phyloP scores from a whole-genome alignment of 1,284 basidiomycete genomes.

The Sporisorium graminicola region DNA sequence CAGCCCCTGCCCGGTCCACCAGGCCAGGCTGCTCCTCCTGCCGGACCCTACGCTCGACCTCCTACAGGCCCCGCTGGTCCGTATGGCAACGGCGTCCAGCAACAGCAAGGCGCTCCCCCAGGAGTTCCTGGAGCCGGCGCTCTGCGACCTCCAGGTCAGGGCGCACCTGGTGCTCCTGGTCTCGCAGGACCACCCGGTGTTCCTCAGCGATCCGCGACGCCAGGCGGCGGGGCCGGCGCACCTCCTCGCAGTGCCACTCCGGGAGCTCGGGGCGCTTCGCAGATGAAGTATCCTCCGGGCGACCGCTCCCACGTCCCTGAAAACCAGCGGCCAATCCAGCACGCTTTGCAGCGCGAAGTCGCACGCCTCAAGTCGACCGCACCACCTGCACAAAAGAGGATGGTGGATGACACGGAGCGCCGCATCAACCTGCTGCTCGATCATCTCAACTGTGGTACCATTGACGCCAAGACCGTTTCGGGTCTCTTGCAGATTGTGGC shows the following conservation, averaged over 20 bases:
- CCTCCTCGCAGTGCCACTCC: constrained; percentile 58
- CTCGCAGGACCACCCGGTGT: constrained; percentile 57
- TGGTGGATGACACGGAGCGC: constrained; percentile 88
- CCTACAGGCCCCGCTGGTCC: constrained; percentile 26
- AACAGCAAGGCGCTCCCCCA: constrained; percentile 28
- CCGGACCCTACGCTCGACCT: constrained; percentile 47
- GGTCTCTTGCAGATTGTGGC: constrained; percentile 67
- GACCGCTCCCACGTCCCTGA: constrained; percentile 91
- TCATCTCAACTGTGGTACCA: constrained; percentile 87
- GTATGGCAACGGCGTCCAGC: constrained; percentile 40
- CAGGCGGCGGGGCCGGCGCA: constrained; percentile 68
- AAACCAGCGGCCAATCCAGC: constrained; percentile 77
- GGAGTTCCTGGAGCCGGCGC: constrained; percentile 26
- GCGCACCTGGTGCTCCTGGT: constrained; percentile 32
- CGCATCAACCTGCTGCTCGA: constrained; percentile 89
- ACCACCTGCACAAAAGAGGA: constrained; percentile 83
- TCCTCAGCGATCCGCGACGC: constrained; percentile 70
- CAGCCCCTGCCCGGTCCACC: constrained; percentile 42
- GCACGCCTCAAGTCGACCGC: constrained; percentile 48
- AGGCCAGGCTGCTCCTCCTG: constrained; percentile 40
- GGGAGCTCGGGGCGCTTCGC: constrained; percentile 56
- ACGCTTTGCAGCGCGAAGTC: constrained; percentile 64
- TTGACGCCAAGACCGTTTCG: constrained; percentile 70
- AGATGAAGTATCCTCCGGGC: constrained; percentile 88
- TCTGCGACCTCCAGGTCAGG: constrained; percentile 45